Percentiles rank a stretch among this genome's conserved stretches.
These are phyloP conservation scores for Xylariaceae sp. DNA, from an alignment of 2,329 filamentous ascomycete species.

Conservation along the genomic window DNA sequence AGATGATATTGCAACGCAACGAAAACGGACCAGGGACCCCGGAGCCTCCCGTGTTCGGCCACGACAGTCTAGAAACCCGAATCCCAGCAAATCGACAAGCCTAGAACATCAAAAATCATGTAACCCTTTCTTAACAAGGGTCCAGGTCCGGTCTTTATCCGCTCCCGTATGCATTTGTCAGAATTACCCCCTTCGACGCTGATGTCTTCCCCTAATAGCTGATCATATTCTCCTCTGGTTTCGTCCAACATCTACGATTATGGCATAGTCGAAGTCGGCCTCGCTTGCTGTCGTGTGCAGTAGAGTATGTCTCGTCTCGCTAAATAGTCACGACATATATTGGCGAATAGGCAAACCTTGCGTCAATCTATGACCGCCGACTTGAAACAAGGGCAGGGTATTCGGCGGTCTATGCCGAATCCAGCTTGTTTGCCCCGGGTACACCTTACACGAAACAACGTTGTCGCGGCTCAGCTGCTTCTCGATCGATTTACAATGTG, in stretches of 20 bases:
- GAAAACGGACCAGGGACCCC: conserved; percentile 12
- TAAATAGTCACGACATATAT: no score
- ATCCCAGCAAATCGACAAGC: conserved; percentile 9
- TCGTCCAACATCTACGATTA: not conserved
- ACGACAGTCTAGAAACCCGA: conserved; percentile 12
- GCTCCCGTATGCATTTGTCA: conserved; percentile 8
- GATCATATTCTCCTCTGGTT: not conserved
- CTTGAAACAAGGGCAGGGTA: not conserved
- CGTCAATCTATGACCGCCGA: no score
- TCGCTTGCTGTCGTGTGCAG: no score
- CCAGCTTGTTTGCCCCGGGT: not conserved
- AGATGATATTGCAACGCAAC: not conserved
- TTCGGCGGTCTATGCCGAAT: not conserved
- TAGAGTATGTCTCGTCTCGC: no score
- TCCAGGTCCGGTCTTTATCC: conserved; percentile 7
- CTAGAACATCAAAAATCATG: conserved; percentile 9
- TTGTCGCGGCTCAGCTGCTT: not conserved
- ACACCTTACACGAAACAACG: not conserved
- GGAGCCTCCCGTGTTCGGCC: conserved; percentile 4
- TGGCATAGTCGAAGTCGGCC: not conserved
- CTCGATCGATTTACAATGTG: conserved; percentile 6
- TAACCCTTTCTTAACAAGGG: conserved; percentile 5
- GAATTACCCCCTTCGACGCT: not conserved
- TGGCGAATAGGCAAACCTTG: no score
- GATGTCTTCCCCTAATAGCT: no score